These are phyloP conservation scores for Trichosanthes cucumerina DNA, from an alignment of 306 rosid genomes.

Conservation along the genomic window DNA sequence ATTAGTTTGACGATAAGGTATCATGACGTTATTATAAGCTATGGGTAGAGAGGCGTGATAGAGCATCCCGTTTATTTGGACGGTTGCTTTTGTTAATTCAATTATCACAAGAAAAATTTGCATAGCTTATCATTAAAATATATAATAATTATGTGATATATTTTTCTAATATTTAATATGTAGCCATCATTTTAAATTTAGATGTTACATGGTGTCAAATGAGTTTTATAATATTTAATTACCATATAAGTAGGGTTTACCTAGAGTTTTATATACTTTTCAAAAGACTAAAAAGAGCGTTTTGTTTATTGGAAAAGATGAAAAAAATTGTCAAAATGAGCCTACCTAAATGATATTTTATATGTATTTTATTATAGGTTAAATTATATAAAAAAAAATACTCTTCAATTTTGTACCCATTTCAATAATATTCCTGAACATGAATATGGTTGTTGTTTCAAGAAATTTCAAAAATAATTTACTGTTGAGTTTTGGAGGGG, in stretches of 20 bases:
- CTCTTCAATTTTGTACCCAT: no score
- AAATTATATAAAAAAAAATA: no score
- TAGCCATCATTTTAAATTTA: background rate
- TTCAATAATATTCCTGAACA: no score
- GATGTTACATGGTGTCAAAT: background rate
- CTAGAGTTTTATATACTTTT: background rate
- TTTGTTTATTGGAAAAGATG: no score
- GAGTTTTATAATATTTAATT: background rate
- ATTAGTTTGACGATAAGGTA: background rate
- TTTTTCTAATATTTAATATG: background rate
- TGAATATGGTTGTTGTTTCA: no score
- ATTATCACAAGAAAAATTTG: background rate
- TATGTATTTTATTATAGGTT: no score
- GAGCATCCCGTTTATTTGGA: background rate
- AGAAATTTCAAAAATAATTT: no score
- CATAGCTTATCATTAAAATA: background rate
- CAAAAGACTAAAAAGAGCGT: no score
- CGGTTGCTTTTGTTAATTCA: background rate
- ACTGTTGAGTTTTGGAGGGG: no score
- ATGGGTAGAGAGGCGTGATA: background rate
- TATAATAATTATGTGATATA: background rate
- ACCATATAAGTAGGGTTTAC: background rate
- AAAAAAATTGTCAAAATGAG: no score
- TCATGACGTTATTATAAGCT: background rate
- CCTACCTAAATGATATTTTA: no score